Conservation (phyloP, 176 grass and related monocot species). For the Zoysia japonica region DNA sequence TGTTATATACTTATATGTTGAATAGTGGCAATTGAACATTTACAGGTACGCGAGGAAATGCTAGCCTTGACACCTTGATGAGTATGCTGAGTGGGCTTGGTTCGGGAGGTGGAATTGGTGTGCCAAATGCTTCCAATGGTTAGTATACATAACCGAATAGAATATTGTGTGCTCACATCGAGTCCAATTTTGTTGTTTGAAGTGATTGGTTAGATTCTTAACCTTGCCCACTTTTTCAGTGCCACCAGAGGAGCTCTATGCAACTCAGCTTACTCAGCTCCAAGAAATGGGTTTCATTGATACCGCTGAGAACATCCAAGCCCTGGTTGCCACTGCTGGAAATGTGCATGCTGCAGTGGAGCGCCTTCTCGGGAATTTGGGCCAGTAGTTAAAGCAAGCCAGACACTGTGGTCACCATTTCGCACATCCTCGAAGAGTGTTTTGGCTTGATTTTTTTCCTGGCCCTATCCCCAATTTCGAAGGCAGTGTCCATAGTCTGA, state of each 20-base stretch:
- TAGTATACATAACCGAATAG: conserved; percentile 12
- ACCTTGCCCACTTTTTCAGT: conserved; percentile 49
- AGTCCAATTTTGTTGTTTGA: neutral
- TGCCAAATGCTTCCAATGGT: conserved; percentile 76
- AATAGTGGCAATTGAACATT: conserved; percentile 11
- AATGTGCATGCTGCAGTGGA: conserved; percentile 94
- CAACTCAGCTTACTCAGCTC: conserved; percentile 87
- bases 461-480: conserved; percentile 18
- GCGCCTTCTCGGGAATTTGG: conserved; percentile 83
- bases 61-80: conserved; percentile 77
- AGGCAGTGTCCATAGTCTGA: conserved; percentile 29
- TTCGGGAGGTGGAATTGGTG: conserved; percentile 65
- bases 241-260: conserved; percentile 84
- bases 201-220: neutral
- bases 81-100: conserved; percentile 94
- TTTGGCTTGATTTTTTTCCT: conserved; percentile 25
- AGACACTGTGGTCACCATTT: neutral
- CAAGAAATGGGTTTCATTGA: conserved; percentile 98
- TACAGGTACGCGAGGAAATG: conserved; percentile 55
- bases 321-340: conserved; percentile 76
- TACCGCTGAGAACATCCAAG: conserved; percentile 79
- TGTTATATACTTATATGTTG: conserved; percentile 31
- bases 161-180: conserved; percentile 7
- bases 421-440: neutral
- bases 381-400: conserved; percentile 54